phyloP scores from a whole-genome alignment of 2,329 filamentous ascomycete species.

The Curvularia eragrostidis region DNA sequence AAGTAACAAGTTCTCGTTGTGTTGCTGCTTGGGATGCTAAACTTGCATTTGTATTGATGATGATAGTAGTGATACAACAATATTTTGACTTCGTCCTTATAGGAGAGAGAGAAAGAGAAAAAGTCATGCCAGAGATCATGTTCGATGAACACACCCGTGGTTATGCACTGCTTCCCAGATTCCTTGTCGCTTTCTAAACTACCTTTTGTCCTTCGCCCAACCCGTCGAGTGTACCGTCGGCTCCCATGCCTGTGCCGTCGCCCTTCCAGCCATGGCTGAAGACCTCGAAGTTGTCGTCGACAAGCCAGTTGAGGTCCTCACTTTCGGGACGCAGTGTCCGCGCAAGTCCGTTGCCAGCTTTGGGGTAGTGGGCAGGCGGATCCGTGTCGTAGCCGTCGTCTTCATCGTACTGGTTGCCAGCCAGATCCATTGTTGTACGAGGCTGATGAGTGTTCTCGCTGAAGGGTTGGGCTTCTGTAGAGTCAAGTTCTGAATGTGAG shows the following conservation, averaged over 20 bases:
- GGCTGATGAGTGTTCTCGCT: slow-evolving; percentile 31
- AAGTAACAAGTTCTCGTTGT: background rate
- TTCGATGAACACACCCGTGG: background rate
- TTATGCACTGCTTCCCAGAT: background rate
- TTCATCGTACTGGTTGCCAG: slow-evolving; percentile 39
- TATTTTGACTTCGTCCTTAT: background rate
- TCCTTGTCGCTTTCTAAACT: slow-evolving; percentile 12
- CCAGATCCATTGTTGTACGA: slow-evolving; percentile 29
- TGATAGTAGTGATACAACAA: background rate
- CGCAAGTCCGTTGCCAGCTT: slow-evolving; percentile 66
- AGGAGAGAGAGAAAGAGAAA: background rate
- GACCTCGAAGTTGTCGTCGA: slow-evolving; percentile 65
- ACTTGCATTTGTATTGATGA: background rate
- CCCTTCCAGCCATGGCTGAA: slow-evolving; percentile 60
- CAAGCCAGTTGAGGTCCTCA: slow-evolving; percentile 67
- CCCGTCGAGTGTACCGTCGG: slow-evolving; percentile 35
- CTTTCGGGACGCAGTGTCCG: slow-evolving; percentile 61
- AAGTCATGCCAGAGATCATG: background rate
- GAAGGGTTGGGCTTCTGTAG: slow-evolving; percentile 45
- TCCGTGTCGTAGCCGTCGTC: slow-evolving; percentile 63
- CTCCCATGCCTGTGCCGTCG: slow-evolving; percentile 42
- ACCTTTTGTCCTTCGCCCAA: slow-evolving; percentile 24
- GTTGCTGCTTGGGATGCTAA: background rate
- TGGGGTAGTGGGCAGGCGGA: slow-evolving; percentile 66
- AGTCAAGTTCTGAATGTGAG: slow-evolving; percentile 34